Evolutionary conservation across 1,139 yeast species (phyloP).

Genomic region (Lodderomyces metapsilosis): DNA sequence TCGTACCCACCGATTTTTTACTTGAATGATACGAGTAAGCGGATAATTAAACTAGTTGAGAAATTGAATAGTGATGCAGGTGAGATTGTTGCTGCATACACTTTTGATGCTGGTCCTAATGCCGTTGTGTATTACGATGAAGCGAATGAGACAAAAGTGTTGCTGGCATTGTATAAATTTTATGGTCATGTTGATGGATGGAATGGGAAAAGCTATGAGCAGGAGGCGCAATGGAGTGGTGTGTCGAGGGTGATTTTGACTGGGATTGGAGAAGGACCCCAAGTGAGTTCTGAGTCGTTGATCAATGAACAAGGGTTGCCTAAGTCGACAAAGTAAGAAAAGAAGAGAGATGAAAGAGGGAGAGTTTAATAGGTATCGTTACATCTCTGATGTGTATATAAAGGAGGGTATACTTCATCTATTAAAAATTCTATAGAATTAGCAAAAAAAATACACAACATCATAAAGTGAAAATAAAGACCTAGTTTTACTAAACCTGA

Average conservation of each 20-base stretch:
- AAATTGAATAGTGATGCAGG: slow-evolving; percentile 52
- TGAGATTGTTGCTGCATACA: slow-evolving; percentile 88
- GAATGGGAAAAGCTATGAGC: slow-evolving; percentile 35
- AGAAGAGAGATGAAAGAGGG: too few species aligned
- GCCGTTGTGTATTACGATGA: slow-evolving; percentile 89
- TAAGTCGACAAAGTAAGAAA: too few species aligned
- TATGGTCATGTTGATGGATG: slow-evolving; percentile 70
- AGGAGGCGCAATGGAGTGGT: slow-evolving; percentile 44
- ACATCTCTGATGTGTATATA: too few species aligned
- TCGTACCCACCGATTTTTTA: slow-evolving; percentile 95
- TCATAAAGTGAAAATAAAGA: not conserved
- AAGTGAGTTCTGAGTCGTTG: slow-evolving; percentile 50
- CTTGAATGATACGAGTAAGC: slow-evolving; percentile 91
- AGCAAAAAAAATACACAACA: not conserved
- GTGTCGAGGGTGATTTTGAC: slow-evolving; percentile 83
- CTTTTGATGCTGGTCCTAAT: slow-evolving; percentile 99
- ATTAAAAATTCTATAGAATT: not conserved
- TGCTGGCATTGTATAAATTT: slow-evolving; percentile 55
- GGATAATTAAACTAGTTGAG: slow-evolving; percentile 79
- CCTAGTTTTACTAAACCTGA: too few species aligned
- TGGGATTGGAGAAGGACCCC: slow-evolving; percentile 85
- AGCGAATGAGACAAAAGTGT: slow-evolving; percentile 65
- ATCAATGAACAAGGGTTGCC: slow-evolving; percentile 12
- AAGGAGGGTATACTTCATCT: too few species aligned
- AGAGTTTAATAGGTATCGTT: too few species aligned